A percentile compares a stretch with the other conserved stretches of the same genome.
Conservation (phyloP, 139 green algal species). For the Spirogloea muscicola region DNA sequence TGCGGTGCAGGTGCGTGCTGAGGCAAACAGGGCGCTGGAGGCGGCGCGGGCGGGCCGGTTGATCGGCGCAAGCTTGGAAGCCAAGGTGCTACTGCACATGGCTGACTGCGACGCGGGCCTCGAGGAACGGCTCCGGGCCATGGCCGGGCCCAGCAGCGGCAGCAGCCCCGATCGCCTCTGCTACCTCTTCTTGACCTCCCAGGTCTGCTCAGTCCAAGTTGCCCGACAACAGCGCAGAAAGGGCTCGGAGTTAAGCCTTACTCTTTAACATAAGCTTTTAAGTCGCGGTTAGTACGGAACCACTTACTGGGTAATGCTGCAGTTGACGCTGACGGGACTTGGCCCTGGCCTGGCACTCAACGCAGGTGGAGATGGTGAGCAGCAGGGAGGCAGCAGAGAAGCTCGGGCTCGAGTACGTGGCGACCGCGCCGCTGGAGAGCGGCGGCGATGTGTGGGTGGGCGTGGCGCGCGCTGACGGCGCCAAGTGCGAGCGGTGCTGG, state of each 20-base stretch:
- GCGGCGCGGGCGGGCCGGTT: slow-evolving; percentile 63
- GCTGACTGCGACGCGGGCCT: slow-evolving; percentile 48
- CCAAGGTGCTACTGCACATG: slow-evolving; percentile 68
- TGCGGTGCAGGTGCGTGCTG: slow-evolving; percentile 29
- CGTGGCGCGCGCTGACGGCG: slow-evolving; percentile 69
- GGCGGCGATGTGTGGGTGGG: slow-evolving; percentile 68
- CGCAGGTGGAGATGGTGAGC: slow-evolving; percentile 15
- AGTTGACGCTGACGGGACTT: slow-evolving; percentile 7
- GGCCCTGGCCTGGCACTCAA: no score
- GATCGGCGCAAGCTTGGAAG: slow-evolving; percentile 77
- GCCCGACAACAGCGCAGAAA: no score
- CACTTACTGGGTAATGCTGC: no score
- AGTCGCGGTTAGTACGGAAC: no score
- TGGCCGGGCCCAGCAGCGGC: not conserved
- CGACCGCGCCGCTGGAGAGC: slow-evolving; percentile 11
- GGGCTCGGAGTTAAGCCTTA: no score
- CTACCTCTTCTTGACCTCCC: slow-evolving; percentile 47
- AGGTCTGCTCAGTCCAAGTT: no score
- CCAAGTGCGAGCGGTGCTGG: slow-evolving; percentile 93
- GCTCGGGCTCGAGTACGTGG: not conserved
- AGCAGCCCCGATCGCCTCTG: slow-evolving; percentile 54
- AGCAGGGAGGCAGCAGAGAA: slow-evolving; percentile 7
- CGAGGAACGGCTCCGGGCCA: slow-evolving; percentile 25
- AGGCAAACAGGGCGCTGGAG: slow-evolving; percentile 76
- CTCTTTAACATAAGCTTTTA: no score